A percentile compares a stretch with the other conserved stretches of the same genome.
Evolutionary conservation across 345 rosid genomes (phyloP).

Genomic region (Syzygium aqueum): DNA sequence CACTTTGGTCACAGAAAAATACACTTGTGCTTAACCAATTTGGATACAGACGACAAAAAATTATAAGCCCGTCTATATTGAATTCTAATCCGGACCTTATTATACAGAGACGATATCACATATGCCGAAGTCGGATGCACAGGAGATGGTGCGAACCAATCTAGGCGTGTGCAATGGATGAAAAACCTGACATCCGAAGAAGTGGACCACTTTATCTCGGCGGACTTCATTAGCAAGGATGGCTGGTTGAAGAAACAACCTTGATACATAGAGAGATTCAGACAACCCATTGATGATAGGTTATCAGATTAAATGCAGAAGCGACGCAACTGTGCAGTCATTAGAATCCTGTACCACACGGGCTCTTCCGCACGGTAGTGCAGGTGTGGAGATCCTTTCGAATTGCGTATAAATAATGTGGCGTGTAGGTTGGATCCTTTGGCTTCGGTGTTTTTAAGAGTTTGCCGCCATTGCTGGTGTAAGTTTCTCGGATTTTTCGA

Average conservation of each 20-base stretch:
- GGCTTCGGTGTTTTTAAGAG: not conserved
- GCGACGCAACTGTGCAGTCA: not conserved
- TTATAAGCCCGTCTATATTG: not conserved
- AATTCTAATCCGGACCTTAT: not conserved
- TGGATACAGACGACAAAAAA: not conserved
- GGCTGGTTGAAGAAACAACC: conserved; percentile 12
- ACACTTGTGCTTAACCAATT: not conserved
- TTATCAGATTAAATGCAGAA: not conserved
- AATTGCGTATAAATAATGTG: not conserved
- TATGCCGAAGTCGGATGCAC: conserved; percentile 2
- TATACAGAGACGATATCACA: not conserved
- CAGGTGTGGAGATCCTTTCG: not conserved
- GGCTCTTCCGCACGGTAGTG: not conserved
- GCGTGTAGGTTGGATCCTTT: not conserved
- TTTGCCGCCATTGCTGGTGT: not conserved
- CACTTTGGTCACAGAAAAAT: not conserved
- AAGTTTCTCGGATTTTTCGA: not conserved
- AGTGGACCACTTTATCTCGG: not conserved
- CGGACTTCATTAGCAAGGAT: conserved; percentile 7
- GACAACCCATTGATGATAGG: not conserved
- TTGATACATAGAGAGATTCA: not conserved
- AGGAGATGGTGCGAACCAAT: conserved; percentile 17
- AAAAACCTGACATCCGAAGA: not conserved
- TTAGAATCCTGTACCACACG: not conserved
- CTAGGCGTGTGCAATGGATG: conserved; percentile 14